A percentile compares a stretch with the other conserved stretches of the same genome.
These are phyloP conservation scores for Eremothecium gossypii DNA, from an alignment of 1,139 yeast species.

Conservation along the genomic window DNA sequence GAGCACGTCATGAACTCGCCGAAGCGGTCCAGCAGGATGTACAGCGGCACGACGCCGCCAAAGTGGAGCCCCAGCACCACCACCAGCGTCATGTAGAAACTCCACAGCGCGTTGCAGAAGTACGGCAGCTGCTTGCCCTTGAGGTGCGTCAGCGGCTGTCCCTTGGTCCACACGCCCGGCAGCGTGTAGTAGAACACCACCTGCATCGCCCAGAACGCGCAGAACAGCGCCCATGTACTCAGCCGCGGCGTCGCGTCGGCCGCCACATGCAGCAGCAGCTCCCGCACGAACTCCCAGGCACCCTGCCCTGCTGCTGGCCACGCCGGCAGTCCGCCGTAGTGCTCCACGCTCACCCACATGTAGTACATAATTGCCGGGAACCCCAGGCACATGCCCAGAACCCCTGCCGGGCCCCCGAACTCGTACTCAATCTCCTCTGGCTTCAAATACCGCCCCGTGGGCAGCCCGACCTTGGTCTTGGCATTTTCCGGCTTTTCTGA, in stretches of 20 bases:
- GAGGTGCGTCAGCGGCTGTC: conserved; percentile 81
- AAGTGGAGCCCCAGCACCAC: conserved; percentile 56
- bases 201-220: conserved; percentile 63
- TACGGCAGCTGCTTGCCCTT: conserved; percentile 76
- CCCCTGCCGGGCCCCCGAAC: conserved; percentile 94
- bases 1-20: conserved; percentile 93
- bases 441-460: conserved; percentile 33
- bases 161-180: conserved; percentile 93
- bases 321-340: conserved; percentile 66
- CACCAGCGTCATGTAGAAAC: conserved; percentile 62
- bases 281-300: conserved; percentile 43
- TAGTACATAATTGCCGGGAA: conserved; percentile 93
- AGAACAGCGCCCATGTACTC: conserved; percentile 61
- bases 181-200: conserved; percentile 68
- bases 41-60: conserved; percentile 62
- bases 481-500: no score
- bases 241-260: conserved; percentile 61
- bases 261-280: conserved; percentile 35
- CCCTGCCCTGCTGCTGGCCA: conserved; percentile 55
- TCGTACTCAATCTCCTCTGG: conserved; percentile 55
- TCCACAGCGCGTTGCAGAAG: conserved; percentile 83
- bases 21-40: conserved; percentile 67
- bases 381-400: conserved; percentile 82
- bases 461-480: conserved; percentile 17
- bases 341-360: conserved; percentile 87